Percentiles rank a stretch among this genome's conserved stretches.
Evolutionary conservation across 2,329 filamentous ascomycete genomes (phyloP).

Genomic region (Coniochaeta pulveracea): DNA sequence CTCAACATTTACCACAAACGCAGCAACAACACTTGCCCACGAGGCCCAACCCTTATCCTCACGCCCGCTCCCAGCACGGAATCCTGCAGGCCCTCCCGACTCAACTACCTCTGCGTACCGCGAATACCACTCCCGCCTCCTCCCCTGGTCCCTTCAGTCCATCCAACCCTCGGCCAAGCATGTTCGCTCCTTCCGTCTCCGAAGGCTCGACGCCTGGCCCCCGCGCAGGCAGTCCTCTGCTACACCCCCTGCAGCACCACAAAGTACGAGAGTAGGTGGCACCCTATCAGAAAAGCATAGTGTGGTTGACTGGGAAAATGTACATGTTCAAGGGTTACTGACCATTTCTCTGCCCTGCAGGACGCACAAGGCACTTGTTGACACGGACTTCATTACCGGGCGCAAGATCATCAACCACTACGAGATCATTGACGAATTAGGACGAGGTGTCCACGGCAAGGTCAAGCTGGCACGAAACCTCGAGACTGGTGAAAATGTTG

Average conservation of each 20-base stretch:
- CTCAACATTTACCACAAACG: too few relatives aligned
- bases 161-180: conserved; percentile 27
- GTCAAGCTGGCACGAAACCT: conserved; percentile 87
- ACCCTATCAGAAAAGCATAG: too few relatives aligned
- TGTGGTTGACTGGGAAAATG: too few relatives aligned
- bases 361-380: conserved; percentile 84
- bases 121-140: conserved; percentile 46
- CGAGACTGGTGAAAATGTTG: conserved; percentile 66
- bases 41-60: conserved; percentile 21
- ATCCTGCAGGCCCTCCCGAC: conserved; percentile 22
- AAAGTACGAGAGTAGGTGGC: conserved; percentile 63
- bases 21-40: conserved; percentile 15
- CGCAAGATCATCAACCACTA: conserved; percentile 97
- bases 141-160: conserved; percentile 53
- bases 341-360: conserved; percentile 24
- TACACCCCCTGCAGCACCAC: conserved; percentile 62
- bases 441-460: conserved; percentile 91
- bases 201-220: conserved; percentile 42
- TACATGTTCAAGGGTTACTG: too few relatives aligned
- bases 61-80: conserved; percentile 21
- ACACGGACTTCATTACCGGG: conserved; percentile 78
- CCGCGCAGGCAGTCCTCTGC: conserved; percentile 43
- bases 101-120: conserved; percentile 33
- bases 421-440: conserved; percentile 92
- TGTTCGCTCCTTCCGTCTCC: conserved; percentile 28